phyloP scores from a whole-genome alignment of 2,329 filamentous ascomycete genomes.

The Akanthomyces dipterigenus region DNA sequence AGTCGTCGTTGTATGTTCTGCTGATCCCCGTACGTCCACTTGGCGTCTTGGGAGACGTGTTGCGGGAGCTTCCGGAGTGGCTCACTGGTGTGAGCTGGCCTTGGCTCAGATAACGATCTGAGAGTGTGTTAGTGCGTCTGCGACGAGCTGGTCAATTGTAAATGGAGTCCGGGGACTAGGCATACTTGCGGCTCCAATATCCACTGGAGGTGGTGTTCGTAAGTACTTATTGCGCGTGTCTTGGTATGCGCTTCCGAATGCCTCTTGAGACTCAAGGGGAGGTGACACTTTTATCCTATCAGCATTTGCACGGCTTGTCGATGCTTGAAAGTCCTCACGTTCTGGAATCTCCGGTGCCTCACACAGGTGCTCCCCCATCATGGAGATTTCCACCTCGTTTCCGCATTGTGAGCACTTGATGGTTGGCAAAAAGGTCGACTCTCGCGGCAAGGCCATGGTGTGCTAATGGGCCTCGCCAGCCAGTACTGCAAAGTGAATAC shows the following conservation, averaged over 20 bases:
- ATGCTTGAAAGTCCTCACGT: slow-evolving; percentile 27
- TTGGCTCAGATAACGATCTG: slow-evolving; percentile 49
- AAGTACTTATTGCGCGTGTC: slow-evolving; percentile 29
- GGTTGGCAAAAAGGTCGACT: slow-evolving; percentile 67
- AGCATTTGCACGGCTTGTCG: not conserved
- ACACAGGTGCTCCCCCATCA: slow-evolving; percentile 83
- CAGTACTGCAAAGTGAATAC: not conserved
- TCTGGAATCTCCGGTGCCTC: slow-evolving; percentile 35
- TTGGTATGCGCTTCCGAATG: slow-evolving; percentile 21
- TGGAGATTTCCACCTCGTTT: slow-evolving; percentile 70
- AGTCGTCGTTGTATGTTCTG: slow-evolving; percentile 36
- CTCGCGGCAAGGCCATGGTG: slow-evolving; percentile 46
- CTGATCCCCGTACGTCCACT: slow-evolving; percentile 36
- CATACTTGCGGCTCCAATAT: slow-evolving; percentile 49
- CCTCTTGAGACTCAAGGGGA: slow-evolving; percentile 27
- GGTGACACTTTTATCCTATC: slow-evolving; percentile 27
- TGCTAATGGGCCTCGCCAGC: not conserved
- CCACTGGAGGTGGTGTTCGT: slow-evolving; percentile 40
- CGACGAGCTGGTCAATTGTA: not conserved
- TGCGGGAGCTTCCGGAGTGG: slow-evolving; percentile 51
- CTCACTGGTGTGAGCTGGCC: slow-evolving; percentile 59
- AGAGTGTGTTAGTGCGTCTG: slow-evolving; percentile 17
- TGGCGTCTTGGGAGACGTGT: slow-evolving; percentile 57
- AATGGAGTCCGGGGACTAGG: not conserved
- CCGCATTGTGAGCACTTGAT: slow-evolving; percentile 85